Percentiles rank a stretch among this genome's conserved stretches.
These are phyloP conservation scores for Flaveria brownii DNA, from an alignment of 129 eudicot genomes.

Conservation along the genomic window DNA sequence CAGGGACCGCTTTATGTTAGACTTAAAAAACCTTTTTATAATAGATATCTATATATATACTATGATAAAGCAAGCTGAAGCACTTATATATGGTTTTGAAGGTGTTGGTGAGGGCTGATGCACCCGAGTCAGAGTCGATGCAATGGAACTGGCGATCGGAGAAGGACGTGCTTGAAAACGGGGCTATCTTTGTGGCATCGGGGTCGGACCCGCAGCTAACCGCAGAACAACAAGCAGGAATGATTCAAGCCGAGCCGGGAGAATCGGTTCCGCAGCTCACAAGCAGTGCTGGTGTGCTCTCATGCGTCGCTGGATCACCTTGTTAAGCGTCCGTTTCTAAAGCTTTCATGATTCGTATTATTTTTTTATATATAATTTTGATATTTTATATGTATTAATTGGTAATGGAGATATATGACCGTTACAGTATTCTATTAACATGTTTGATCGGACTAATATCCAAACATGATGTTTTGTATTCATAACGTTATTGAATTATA, in stretches of 20 bases:
- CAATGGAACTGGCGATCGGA: slow-evolving; percentile 78
- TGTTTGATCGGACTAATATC: slow-evolving; percentile 7
- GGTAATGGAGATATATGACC: slow-evolving; percentile 21
- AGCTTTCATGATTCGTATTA: neutral
- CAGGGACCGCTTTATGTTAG: too few species aligned
- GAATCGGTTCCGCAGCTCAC: slow-evolving; percentile 41
- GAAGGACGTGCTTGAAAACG: slow-evolving; percentile 53
- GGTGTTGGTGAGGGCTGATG: slow-evolving; percentile 66
- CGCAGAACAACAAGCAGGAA: slow-evolving; percentile 10
- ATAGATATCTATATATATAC: too few species aligned
- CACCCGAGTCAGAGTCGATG: slow-evolving; percentile 41
- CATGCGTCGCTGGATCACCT: slow-evolving; percentile 38
- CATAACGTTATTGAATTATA: neutral
- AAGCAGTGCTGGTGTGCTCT: slow-evolving; percentile 50
- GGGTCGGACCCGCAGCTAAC: slow-evolving; percentile 38
- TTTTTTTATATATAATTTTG: neutral
- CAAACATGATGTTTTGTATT: neutral
- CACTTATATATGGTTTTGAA: slow-evolving; percentile 17
- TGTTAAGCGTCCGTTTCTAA: slow-evolving; percentile 32
- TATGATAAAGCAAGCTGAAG: neutral
- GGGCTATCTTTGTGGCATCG: slow-evolving; percentile 59
- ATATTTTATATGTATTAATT: neutral
- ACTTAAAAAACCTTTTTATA: too few species aligned
- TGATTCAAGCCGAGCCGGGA: slow-evolving; percentile 57
- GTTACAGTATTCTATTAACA: neutral